A percentile compares a stretch with the other conserved stretches of the same genome.
Evolutionary conservation across 352 stramenopile species (phyloP).

Genomic region (Phytopythium litorale): DNA sequence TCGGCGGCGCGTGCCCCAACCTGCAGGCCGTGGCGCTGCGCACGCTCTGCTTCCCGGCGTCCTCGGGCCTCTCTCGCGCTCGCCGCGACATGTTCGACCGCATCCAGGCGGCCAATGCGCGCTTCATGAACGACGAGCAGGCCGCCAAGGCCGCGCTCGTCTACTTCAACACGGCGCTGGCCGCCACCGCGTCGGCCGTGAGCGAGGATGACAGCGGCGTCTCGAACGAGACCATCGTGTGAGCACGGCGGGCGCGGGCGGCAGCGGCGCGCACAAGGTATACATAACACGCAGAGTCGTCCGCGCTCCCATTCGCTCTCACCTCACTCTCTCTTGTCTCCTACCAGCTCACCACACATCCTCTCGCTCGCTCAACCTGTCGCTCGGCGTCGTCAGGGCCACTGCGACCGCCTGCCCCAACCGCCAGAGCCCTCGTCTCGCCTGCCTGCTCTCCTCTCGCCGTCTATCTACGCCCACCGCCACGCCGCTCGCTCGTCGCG

Average conservation of each 20-base stretch:
- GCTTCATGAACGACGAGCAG: conserved; percentile 71
- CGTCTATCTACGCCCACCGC: conserved; percentile 2
- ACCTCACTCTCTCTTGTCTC: conserved; percentile 1
- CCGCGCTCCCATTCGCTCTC: neutral
- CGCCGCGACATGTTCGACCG: conserved; percentile 56
- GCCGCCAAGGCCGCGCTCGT: conserved; percentile 66
- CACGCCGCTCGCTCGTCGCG: neutral
- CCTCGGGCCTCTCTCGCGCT: conserved; percentile 44
- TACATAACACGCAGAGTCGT: conserved; percentile 1
- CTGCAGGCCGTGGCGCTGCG: conserved; percentile 58
- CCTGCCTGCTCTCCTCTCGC: conserved; percentile 15
- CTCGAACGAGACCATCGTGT: conserved; percentile 48
- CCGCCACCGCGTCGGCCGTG: conserved; percentile 10
- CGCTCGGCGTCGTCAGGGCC: neutral
- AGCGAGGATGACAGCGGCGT: conserved; percentile 28
- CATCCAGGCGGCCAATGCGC: conserved; percentile 48
- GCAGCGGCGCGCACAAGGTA: neutral
- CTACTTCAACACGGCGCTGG: conserved; percentile 63
- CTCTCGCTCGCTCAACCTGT: conserved; percentile 1
- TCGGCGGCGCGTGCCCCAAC: conserved; percentile 64
- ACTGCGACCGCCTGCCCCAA: neutral
- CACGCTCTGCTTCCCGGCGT: conserved; percentile 55
- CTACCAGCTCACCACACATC: conserved; percentile 1
- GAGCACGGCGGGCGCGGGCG: conserved; percentile 2
- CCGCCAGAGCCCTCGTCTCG: conserved; percentile 9